phyloP scores from a whole-genome alignment of 73 alveolate species.

The Diophrys appendiculata region DNA sequence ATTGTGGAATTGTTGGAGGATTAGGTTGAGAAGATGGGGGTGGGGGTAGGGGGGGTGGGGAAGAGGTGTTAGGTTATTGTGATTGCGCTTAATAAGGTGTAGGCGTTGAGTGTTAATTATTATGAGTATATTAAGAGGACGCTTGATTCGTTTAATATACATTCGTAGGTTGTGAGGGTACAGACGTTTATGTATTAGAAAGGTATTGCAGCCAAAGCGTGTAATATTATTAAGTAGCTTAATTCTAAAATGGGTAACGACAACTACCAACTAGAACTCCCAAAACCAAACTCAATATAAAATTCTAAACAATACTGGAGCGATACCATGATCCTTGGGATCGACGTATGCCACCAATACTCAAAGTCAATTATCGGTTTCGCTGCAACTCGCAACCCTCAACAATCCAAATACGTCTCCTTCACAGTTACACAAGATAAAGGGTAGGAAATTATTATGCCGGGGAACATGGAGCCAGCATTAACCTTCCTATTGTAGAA shows the following conservation, averaged over 20 bases:
- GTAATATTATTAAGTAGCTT: background rate
- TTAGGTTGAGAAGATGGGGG: too few relatives aligned
- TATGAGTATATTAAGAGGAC: too few relatives aligned
- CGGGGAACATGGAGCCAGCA: slow-evolving; percentile 15
- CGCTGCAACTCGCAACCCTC: slow-evolving; percentile 64
- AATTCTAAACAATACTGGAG: too few relatives aligned
- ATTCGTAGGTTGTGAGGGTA: too few relatives aligned
- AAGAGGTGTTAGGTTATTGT: too few relatives aligned
- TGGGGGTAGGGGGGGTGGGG: too few relatives aligned
- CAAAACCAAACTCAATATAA: background rate
- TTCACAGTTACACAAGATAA: slow-evolving; percentile 27
- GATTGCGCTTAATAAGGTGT: too few relatives aligned
- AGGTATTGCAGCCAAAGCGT: background rate
- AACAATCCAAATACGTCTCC: slow-evolving; percentile 52
- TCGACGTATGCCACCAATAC: slow-evolving; percentile 54
- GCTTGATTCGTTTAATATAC: too few relatives aligned
- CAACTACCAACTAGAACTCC: background rate
- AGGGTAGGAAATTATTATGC: slow-evolving; percentile 46
- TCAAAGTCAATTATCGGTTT: slow-evolving; percentile 40
- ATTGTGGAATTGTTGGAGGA: too few relatives aligned
- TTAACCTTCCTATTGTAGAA: slow-evolving; percentile 11
- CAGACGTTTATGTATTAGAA: too few relatives aligned
- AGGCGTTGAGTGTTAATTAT: too few relatives aligned
- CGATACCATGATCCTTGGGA: too few relatives aligned
- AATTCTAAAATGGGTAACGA: background rate